These are phyloP conservation scores for Penicillium sp. DNA, from an alignment of 2,329 filamentous ascomycete species.

Conservation along the genomic window DNA sequence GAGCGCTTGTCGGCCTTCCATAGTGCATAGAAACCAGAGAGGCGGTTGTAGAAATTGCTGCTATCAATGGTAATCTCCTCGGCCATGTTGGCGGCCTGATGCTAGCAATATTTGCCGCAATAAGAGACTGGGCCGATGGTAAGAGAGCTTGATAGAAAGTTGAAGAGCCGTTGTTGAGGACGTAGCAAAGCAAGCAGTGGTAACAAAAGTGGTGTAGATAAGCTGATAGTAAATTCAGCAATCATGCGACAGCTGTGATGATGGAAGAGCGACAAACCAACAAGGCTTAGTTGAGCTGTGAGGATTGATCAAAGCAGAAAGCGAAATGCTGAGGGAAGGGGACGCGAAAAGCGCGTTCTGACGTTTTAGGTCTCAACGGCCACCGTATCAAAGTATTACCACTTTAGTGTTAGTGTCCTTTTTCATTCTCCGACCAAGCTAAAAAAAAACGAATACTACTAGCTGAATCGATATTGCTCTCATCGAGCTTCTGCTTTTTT, in stretches of 20 bases:
- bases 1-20: conserved; percentile 96
- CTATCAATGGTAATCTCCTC: conserved; percentile 94
- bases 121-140: conserved; percentile 5
- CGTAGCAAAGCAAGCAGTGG: neutral
- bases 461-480: neutral
- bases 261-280: neutral
- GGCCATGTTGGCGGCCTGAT: conserved; percentile 48
- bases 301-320: conserved; percentile 2
- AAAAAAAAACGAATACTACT: neutral
- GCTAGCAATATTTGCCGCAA: conserved; percentile 18
- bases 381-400: conserved; percentile 24
- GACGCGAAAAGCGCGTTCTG: conserved; percentile 30
- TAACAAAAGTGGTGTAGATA: conserved; percentile 3
- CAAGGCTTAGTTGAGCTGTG: neutral
- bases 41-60: conserved; percentile 87
- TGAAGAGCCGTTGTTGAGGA: neutral
- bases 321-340: neutral
- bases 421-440: neutral
- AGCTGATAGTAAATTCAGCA: conserved; percentile 1
- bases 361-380: conserved; percentile 7
- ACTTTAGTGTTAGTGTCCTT: conserved; percentile 15
- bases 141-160: neutral
- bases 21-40: conserved; percentile 78
- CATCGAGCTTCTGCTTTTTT: neutral
- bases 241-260: neutral